These are phyloP conservation scores for Ricinus communis DNA, from an alignment of 345 rosid species.

Conservation along the genomic window DNA sequence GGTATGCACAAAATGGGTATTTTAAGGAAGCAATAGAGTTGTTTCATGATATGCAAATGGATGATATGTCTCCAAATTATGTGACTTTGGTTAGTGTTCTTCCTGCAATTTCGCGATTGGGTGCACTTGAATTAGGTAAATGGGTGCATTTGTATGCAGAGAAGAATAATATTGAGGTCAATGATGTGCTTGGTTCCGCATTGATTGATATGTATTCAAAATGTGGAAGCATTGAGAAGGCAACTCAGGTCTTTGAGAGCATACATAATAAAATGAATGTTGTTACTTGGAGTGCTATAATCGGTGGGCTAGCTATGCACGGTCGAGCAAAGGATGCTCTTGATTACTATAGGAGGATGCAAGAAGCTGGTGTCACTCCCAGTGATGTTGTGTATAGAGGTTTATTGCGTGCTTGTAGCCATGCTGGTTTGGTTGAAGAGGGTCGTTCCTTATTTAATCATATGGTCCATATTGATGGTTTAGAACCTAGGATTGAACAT, in stretches of 20 bases:
- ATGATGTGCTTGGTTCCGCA: conserved; percentile 68
- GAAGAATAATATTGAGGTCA: conserved; percentile 40
- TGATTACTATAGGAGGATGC: conserved; percentile 49
- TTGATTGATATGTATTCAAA: conserved; percentile 76
- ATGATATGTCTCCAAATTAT: conserved; percentile 45
- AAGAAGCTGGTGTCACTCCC: conserved; percentile 35
- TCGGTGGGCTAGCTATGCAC: conserved; percentile 67
- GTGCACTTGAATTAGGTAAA: conserved; percentile 58
- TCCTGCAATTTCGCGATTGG: conserved; percentile 56
- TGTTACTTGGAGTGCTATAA: conserved; percentile 64
- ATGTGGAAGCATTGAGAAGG: conserved; percentile 67
- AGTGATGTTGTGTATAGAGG: conserved; percentile 59
- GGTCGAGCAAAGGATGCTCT: conserved; percentile 58
- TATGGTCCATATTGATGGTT: conserved; percentile 48
- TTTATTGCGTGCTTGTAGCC: conserved; percentile 64
- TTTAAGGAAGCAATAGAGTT: conserved; percentile 58
- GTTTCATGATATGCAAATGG: conserved; percentile 54
- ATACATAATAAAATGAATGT: conserved; percentile 42
- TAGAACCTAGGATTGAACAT: conserved; percentile 71
- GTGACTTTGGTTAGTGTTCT: conserved; percentile 70
- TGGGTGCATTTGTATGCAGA: conserved; percentile 70
- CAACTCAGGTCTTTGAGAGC: conserved; percentile 52
- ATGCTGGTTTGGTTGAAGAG: conserved; percentile 60
- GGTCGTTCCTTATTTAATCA: conserved; percentile 50
- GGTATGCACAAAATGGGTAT: conserved; percentile 58